These are phyloP conservation scores for Ceratobasidium sp. DNA, from an alignment of 1,284 basidiomycete species.

Conservation along the genomic window DNA sequence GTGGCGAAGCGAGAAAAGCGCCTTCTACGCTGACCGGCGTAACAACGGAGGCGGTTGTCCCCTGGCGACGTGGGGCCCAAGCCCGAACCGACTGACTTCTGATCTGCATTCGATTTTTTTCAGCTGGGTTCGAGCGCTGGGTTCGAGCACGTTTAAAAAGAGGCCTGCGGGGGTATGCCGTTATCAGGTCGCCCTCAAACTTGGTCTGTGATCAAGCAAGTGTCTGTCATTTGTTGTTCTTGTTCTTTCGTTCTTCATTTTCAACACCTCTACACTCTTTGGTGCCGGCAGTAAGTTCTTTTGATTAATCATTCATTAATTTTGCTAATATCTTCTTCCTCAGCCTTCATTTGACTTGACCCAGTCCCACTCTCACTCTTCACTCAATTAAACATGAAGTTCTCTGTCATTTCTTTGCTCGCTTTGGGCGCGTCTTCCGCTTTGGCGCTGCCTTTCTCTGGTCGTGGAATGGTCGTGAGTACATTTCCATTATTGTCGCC, in stretches of 20 bases:
- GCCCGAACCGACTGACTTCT: not conserved
- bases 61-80: constrained; percentile 29
- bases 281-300: constrained; percentile 31
- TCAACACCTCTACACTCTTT: constrained; percentile 36
- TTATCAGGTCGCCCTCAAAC: constrained; percentile 28
- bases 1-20: not conserved
- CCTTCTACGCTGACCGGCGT: not conserved
- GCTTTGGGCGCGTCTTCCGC: constrained; percentile 33
- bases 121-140: not conserved
- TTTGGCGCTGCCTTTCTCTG: constrained; percentile 27
- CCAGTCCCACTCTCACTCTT: not conserved
- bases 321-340: not conserved
- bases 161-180: not conserved
- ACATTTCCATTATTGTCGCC: not conserved
- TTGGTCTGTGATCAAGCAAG: constrained; percentile 43
- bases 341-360: constrained; percentile 28
- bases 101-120: too few relatives aligned
- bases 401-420: constrained; percentile 35
- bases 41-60: constrained; percentile 19
- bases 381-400: constrained; percentile 17
- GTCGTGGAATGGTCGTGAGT: not conserved
- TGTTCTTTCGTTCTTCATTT: constrained; percentile 18
- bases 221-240: constrained; percentile 24
- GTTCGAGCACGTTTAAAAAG: not conserved
- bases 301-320: not conserved